Conservation (phyloP, 2,329 filamentous ascomycete species). For the Diaporthe vaccinii region DNA sequence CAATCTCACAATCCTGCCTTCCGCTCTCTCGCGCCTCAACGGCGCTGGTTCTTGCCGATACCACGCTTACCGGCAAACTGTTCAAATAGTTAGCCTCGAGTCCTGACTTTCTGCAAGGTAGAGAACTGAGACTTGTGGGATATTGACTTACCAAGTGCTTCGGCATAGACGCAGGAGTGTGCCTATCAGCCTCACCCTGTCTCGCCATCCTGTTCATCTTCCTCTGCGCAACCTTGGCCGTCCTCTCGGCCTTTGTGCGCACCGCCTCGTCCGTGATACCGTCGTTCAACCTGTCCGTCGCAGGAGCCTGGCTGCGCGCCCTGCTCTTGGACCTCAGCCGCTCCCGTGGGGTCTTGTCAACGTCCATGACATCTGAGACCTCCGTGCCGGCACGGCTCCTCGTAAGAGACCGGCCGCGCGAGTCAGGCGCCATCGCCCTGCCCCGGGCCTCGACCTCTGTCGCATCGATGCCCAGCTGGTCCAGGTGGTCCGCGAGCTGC, state of each 20-base stretch:
- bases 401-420: constrained; percentile 78
- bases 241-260: constrained; percentile 84
- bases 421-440: constrained; percentile 70
- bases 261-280: constrained; percentile 78
- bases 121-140: not conserved
- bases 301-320: constrained; percentile 69
- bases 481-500: constrained; percentile 88
- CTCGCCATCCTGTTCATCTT: constrained; percentile 99
- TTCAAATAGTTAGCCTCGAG: constrained; percentile 50
- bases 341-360: constrained; percentile 69
- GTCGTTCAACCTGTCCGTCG: constrained; percentile 78
- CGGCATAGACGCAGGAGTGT: constrained; percentile 82
- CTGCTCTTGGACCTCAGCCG: constrained; percentile 82
- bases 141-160: constrained; percentile 86
- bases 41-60: constrained; percentile 87
- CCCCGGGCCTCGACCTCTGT: constrained; percentile 80
- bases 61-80: constrained; percentile 92
- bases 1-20: too few relatives aligned
- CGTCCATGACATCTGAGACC: constrained; percentile 82
- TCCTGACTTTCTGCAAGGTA: too few relatives aligned
- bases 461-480: constrained; percentile 88
- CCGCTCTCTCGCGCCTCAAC: constrained; percentile 58
- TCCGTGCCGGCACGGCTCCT: constrained; percentile 73
- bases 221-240: constrained; percentile 93
- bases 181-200: constrained; percentile 96